Evolutionary conservation across 192 early-diverging fungal species (phyloP).

Genomic region (Gonapodya prolifera): DNA sequence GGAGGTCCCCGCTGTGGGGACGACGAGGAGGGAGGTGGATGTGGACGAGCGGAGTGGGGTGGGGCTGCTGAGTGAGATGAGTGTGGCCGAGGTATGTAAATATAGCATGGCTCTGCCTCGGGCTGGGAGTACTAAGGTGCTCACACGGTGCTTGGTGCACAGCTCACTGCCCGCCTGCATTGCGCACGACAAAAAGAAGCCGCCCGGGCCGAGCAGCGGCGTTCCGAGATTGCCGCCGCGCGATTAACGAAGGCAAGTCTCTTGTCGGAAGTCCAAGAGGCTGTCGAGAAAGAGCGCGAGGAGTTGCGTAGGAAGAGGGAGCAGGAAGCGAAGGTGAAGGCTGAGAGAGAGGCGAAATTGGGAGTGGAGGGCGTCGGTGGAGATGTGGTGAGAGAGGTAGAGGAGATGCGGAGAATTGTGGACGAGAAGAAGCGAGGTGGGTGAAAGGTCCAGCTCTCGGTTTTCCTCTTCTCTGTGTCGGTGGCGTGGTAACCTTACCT

Average conservation of each 20-base stretch:
- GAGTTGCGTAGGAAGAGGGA: background rate
- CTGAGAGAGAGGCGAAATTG: background rate
- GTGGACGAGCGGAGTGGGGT: background rate
- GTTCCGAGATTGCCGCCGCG: background rate
- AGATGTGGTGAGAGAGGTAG: background rate
- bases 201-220: background rate
- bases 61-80: background rate
- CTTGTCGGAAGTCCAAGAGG: background rate
- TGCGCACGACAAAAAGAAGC: background rate
- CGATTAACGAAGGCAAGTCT: background rate
- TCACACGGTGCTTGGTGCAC: too few relatives aligned
- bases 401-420: background rate
- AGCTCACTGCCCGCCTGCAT: background rate
- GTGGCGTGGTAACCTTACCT: background rate
- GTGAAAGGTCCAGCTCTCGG: background rate
- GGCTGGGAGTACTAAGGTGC: too few relatives aligned
- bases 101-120: too few relatives aligned
- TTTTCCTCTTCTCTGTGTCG: background rate
- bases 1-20: background rate
- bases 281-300: background rate
- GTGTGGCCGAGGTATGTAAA: background rate
- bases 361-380: background rate
- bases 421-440: background rate
- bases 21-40: background rate
- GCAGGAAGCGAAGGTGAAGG: background rate